A percentile compares a stretch with the other conserved stretches of the same genome.
Evolutionary conservation across 495 filamentous ascomycete genomes (phyloP).

Genomic region (Elasticomyces elasticus): DNA sequence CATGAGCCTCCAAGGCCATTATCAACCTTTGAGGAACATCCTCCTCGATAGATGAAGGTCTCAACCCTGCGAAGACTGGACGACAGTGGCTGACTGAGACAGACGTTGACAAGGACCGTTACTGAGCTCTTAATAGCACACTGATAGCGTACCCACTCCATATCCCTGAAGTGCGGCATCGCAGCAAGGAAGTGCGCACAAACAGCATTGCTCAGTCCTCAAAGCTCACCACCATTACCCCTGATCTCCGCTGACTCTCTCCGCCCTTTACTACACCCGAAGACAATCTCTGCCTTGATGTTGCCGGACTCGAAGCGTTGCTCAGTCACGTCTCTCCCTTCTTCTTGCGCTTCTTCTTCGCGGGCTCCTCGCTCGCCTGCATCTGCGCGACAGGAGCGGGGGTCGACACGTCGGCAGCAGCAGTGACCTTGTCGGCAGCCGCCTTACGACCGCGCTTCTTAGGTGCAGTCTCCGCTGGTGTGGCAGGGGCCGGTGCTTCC

Average conservation of each 20-base stretch:
- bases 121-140: too few relatives aligned
- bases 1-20: too few relatives aligned
- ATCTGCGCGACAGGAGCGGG: conserved; percentile 1
- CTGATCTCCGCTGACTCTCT: not conserved
- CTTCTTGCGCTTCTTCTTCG: conserved; percentile 21
- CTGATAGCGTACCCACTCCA: too few relatives aligned
- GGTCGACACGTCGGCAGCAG: not conserved
- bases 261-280: not conserved
- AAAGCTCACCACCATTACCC: not conserved
- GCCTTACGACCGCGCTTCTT: conserved; percentile 23
- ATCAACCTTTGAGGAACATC: too few relatives aligned
- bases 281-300: not conserved
- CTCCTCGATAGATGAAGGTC: too few relatives aligned
- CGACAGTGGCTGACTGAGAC: too few relatives aligned
- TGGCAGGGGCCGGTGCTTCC: not conserved
- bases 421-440: conserved; percentile 7
- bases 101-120: too few relatives aligned
- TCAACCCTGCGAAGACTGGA: too few relatives aligned
- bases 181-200: too few relatives aligned
- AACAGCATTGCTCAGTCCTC: not conserved
- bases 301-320: not conserved
- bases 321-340: conserved; percentile 3
- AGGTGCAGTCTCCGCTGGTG: not conserved
- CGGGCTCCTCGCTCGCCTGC: not conserved
- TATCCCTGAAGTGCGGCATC: too few relatives aligned